Evolutionary conservation across 2,329 filamentous ascomycete genomes (phyloP).

Genomic region (Parastagonospora nodorum): DNA sequence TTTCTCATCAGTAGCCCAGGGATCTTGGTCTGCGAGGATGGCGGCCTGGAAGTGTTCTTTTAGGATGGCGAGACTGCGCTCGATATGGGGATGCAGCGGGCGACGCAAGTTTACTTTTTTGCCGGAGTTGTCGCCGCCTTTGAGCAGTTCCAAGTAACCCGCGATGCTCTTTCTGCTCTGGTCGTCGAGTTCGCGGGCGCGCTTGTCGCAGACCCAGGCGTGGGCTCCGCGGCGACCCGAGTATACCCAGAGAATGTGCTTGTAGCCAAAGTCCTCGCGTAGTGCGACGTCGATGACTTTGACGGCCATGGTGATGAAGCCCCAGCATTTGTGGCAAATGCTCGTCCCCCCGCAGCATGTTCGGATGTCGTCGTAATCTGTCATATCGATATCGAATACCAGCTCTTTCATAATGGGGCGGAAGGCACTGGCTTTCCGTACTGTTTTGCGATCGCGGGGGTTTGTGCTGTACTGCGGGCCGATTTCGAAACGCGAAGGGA

Average conservation of each 20-base stretch:
- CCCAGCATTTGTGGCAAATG: constrained; percentile 94
- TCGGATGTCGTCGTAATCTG: constrained; percentile 95
- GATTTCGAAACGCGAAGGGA: constrained; percentile 96
- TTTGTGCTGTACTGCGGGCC: constrained; percentile 96
- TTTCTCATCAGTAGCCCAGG: constrained; percentile 72
- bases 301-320: constrained; percentile 97
- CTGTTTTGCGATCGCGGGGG: constrained; percentile 86
- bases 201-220: constrained; percentile 96
- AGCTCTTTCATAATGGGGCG: constrained; percentile 89
- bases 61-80: constrained; percentile 83
- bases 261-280: constrained; percentile 93
- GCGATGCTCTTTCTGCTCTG: constrained; percentile 83
- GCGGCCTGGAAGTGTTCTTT: constrained; percentile 83
- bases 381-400: constrained; percentile 99
- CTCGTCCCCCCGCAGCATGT: constrained; percentile 94
- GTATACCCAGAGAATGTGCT: constrained; percentile 98
- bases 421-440: constrained; percentile 81
- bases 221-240: constrained; percentile 95
- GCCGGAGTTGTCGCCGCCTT: constrained; percentile 80
- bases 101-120: constrained; percentile 85
- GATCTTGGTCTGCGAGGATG: constrained; percentile 83
- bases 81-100: constrained; percentile 87
- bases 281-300: constrained; percentile 87
- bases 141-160: constrained; percentile 88
- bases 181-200: constrained; percentile 83